phyloP scores from a whole-genome alignment of 768 basidiomycete genomes.

The Gautieria morchelliformis region DNA sequence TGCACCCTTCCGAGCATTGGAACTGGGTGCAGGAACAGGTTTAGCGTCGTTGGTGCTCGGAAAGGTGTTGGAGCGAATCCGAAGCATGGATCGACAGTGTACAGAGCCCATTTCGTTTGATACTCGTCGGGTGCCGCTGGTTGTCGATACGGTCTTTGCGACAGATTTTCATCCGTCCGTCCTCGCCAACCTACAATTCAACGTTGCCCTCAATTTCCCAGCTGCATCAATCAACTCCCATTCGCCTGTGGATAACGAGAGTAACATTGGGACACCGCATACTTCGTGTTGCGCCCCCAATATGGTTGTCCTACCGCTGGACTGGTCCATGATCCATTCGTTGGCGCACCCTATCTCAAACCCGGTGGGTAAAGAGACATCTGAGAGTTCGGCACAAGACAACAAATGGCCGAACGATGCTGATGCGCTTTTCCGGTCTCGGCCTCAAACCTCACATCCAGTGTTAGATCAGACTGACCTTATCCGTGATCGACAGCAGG shows the following conservation, averaged over 20 bases:
- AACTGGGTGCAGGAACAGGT: conserved; percentile 52
- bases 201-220: conserved; percentile 30
- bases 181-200: conserved; percentile 36
- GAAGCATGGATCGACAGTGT: neutral
- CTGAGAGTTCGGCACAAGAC: neutral
- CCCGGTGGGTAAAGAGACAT: neutral
- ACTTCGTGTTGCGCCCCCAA: neutral
- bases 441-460: too few species aligned
- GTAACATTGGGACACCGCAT: neutral
- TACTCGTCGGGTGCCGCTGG: neutral
- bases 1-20: conserved; percentile 31
- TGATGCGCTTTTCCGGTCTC: too few species aligned
- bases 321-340: conserved; percentile 28
- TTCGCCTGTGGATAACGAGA: neutral
- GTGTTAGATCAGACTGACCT: too few species aligned
- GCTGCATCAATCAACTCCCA: neutral
- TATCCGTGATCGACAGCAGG: too few species aligned
- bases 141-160: conserved; percentile 23
- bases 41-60: conserved; percentile 33
- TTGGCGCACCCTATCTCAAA: neutral
- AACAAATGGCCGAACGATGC: too few species aligned
- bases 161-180: conserved; percentile 43
- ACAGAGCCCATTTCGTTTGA: neutral
- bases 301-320: conserved; percentile 23
- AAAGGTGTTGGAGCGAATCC: conserved; percentile 19